These are phyloP conservation scores for Auricularia heimuer DNA, from an alignment of 768 basidiomycete genomes.

Conservation along the genomic window DNA sequence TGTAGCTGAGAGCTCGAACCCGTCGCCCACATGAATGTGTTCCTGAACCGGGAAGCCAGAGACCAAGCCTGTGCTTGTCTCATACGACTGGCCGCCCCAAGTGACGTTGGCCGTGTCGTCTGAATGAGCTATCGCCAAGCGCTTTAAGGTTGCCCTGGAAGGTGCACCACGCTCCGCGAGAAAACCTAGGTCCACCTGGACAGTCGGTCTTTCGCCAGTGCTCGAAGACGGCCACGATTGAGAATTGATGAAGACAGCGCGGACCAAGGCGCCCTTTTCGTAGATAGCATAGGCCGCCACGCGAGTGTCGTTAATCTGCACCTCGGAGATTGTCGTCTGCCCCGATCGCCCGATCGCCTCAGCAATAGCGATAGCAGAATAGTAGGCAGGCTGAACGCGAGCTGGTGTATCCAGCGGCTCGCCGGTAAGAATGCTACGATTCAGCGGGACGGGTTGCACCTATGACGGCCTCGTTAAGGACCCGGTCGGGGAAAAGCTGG, in stretches of 20 bases:
- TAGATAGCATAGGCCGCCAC: slow-evolving; percentile 57
- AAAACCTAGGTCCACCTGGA: slow-evolving; percentile 31
- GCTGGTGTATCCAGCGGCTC: slow-evolving; percentile 42
- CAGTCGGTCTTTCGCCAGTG: slow-evolving; percentile 22
- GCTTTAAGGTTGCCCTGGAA: slow-evolving; percentile 33
- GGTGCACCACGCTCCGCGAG: slow-evolving; percentile 22
- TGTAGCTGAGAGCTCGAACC: neutral
- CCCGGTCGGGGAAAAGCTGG: too few species aligned
- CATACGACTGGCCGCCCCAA: slow-evolving; percentile 46
- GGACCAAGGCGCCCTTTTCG: slow-evolving; percentile 32
- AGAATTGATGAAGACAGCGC: slow-evolving; percentile 50
- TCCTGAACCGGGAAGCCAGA: neutral
- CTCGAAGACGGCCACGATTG: slow-evolving; percentile 19
- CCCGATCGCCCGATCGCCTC: slow-evolving; percentile 46
- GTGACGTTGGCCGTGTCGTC: slow-evolving; percentile 41
- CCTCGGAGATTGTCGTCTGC: slow-evolving; percentile 33
- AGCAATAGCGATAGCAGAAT: slow-evolving; percentile 49
- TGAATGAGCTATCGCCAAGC: slow-evolving; percentile 41
- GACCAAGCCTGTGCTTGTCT: neutral
- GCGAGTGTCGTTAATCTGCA: slow-evolving; percentile 34
- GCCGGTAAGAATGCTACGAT: slow-evolving; percentile 48
- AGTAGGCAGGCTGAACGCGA: slow-evolving; percentile 59
- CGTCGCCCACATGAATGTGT: neutral
- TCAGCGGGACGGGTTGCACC: slow-evolving; percentile 56
- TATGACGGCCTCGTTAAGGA: slow-evolving; percentile 14